Percentiles rank a stretch among this genome's conserved stretches.
Evolutionary conservation across 495 filamentous ascomycete genomes (phyloP).

Genomic region (Halenospora varia): DNA sequence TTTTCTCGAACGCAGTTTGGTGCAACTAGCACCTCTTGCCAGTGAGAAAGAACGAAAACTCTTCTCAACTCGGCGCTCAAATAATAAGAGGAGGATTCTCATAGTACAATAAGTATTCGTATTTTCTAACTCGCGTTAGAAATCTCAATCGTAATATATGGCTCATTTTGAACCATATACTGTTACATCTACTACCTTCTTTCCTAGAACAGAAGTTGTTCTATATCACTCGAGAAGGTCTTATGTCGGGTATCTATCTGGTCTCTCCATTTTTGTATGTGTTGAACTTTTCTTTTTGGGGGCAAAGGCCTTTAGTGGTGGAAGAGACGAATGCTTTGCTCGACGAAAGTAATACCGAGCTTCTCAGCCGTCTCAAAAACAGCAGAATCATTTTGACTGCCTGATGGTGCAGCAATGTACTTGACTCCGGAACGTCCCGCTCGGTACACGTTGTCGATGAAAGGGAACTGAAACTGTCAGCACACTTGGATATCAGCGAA

Average conservation of each 20-base stretch:
- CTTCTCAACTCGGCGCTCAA: too few species aligned
- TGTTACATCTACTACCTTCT: too few species aligned
- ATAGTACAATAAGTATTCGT: too few species aligned
- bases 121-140: too few species aligned
- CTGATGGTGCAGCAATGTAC: slow-evolving; percentile 89
- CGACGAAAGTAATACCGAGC: slow-evolving; percentile 77
- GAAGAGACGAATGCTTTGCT: slow-evolving; percentile 29
- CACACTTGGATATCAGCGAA: background rate
- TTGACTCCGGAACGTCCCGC: slow-evolving; percentile 84
- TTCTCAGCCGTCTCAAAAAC: slow-evolving; percentile 93
- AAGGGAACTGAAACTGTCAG: slow-evolving; percentile 68
- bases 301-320: slow-evolving; percentile 21
- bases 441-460: slow-evolving; percentile 95
- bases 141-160: too few species aligned
- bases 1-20: too few species aligned
- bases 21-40: background rate
- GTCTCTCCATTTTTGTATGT: slow-evolving; percentile 18
- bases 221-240: too few species aligned
- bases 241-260: slow-evolving; percentile 28
- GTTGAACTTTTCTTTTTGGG: background rate
- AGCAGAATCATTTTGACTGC: slow-evolving; percentile 86
- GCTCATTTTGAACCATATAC: too few species aligned
- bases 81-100: too few species aligned
- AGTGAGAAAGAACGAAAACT: too few species aligned
- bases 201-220: too few species aligned